phyloP scores from a whole-genome alignment of 2,329 filamentous ascomycete genomes.

The Magnaporthales sp. region DNA sequence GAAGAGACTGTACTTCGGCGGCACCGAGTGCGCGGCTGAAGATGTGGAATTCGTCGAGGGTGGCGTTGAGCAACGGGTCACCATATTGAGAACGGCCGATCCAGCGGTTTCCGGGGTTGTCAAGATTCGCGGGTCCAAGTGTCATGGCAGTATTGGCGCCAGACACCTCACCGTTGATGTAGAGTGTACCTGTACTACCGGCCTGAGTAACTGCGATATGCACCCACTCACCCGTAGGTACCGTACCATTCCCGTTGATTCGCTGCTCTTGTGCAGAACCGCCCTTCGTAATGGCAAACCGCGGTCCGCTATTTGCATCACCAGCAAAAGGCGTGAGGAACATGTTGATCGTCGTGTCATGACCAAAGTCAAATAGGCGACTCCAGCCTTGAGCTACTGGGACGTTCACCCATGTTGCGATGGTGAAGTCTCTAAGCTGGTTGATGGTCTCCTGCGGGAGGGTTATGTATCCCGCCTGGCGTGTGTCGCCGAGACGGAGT shows the following conservation, averaged over 20 bases:
- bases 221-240: slow-evolving; percentile 11
- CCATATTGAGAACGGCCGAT: slow-evolving; percentile 14
- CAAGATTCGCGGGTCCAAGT: slow-evolving; percentile 10
- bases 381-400: slow-evolving; percentile 8
- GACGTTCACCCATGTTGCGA: slow-evolving; percentile 13
- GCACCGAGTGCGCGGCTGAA: slow-evolving; percentile 13
- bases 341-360: slow-evolving; percentile 12
- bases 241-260: slow-evolving; percentile 10
- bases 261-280: slow-evolving; percentile 11
- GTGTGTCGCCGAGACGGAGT: slow-evolving; percentile 7
- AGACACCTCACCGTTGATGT: slow-evolving; percentile 11
- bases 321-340: slow-evolving; percentile 12
- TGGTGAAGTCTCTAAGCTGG: slow-evolving; percentile 14
- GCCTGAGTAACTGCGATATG: slow-evolving; percentile 13
- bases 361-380: slow-evolving; percentile 15
- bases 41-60: slow-evolving; percentile 14
- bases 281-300: slow-evolving; percentile 13
- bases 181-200: slow-evolving; percentile 10
- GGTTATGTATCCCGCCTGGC: slow-evolving; percentile 11
- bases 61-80: slow-evolving; percentile 10
- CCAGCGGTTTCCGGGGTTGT: slow-evolving; percentile 14
- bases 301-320: slow-evolving; percentile 7
- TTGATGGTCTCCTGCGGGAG: slow-evolving; percentile 14
- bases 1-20: slow-evolving; percentile 11
- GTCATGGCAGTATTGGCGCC: slow-evolving; percentile 12